These are phyloP conservation scores for Ustanciosporium gigantosporum DNA, from an alignment of 1,284 basidiomycete genomes.

Conservation along the genomic window DNA sequence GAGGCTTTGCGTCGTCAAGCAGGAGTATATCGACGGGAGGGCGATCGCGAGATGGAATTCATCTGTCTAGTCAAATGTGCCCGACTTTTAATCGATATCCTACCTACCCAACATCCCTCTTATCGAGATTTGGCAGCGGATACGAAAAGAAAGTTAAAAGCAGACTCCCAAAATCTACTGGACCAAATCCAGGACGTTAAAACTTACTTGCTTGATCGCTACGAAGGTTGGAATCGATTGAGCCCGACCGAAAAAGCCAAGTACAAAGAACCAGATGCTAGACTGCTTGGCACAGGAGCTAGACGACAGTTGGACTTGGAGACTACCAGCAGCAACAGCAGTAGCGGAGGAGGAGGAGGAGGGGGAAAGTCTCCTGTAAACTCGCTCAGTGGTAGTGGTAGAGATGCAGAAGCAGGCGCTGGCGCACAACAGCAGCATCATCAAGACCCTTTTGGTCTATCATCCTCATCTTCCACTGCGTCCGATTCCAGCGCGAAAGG, in stretches of 20 bases:
- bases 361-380: no score
- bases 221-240: neutral
- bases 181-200: neutral
- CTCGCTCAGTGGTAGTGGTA: no score
- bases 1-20: conserved; percentile 6
- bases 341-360: no score
- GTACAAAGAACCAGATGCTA: neutral
- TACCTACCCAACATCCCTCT: conserved; percentile 24
- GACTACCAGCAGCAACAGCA: no score
- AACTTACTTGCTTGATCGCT: neutral
- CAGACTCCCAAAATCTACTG: neutral
- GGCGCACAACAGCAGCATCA: no score
- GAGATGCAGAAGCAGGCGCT: no score
- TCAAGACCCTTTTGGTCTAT: neutral
- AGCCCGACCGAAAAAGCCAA: neutral
- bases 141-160: neutral
- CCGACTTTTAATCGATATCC: conserved; percentile 25
- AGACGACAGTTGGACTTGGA: no score
- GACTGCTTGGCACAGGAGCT: no score
- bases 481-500: neutral
- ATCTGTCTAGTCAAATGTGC: conserved; percentile 29
- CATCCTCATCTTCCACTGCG: neutral
- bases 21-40: conserved; percentile 5
- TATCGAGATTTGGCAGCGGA: conserved; percentile 5
- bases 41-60: neutral